A percentile compares a stretch with the other conserved stretches of the same genome.
These are phyloP conservation scores for Triangularia verruculosa DNA, from an alignment of 2,329 filamentous ascomycete genomes.

Conservation along the genomic window DNA sequence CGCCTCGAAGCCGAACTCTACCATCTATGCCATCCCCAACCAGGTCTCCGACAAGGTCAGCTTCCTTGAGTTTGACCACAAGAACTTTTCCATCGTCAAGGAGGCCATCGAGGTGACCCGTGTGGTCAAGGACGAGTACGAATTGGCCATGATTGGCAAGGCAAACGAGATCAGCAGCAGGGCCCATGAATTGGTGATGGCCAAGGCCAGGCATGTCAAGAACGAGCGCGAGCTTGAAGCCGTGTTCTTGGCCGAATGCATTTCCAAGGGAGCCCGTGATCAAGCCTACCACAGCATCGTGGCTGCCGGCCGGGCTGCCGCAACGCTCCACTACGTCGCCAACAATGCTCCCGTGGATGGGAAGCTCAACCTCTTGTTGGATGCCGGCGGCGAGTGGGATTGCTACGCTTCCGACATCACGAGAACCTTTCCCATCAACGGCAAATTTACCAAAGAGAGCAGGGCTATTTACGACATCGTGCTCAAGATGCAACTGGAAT, in stretches of 20 bases:
- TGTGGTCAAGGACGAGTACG: conserved; percentile 71
- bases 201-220: conserved; percentile 58
- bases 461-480: conserved; percentile 79
- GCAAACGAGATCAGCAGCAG: conserved; percentile 68
- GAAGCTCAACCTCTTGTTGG: conserved; percentile 77
- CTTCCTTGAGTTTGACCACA: conserved; percentile 67
- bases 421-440: conserved; percentile 78
- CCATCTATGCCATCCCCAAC: conserved; percentile 72
- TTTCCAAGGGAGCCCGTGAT: conserved; percentile 71
- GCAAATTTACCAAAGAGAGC: conserved; percentile 67
- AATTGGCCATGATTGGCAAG: conserved; percentile 68
- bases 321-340: conserved; percentile 83
- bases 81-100: conserved; percentile 56
- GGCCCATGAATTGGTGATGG: conserved; percentile 62
- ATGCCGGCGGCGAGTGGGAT: conserved; percentile 75
- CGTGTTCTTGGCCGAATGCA: conserved; percentile 72
- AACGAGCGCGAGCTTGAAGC: conserved; percentile 85
- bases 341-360: conserved; percentile 68
- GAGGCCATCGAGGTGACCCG: conserved; percentile 66
- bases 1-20: conserved; percentile 38
- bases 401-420: conserved; percentile 75
- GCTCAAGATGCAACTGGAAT: conserved; percentile 79
- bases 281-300: conserved; percentile 89
- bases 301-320: conserved; percentile 73
- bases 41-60: conserved; percentile 71